These are phyloP conservation scores for Dothistroma septosporum DNA, from an alignment of 2,329 filamentous ascomycete genomes.

Conservation along the genomic window DNA sequence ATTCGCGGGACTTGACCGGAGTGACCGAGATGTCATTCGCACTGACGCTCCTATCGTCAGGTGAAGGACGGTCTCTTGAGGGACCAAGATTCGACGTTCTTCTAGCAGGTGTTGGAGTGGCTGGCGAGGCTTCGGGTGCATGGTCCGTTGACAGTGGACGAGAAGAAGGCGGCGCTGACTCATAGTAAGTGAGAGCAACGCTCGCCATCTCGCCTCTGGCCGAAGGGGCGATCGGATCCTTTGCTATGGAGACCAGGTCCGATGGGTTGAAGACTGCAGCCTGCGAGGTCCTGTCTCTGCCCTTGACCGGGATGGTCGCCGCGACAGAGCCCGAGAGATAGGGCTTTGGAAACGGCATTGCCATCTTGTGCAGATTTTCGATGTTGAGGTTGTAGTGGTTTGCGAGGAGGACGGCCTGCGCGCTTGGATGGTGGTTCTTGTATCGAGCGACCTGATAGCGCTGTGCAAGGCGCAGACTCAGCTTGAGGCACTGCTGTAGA, in stretches of 20 bases:
- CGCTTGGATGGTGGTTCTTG: slow-evolving; percentile 57
- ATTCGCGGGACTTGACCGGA: slow-evolving; percentile 27
- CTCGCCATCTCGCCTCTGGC: slow-evolving; percentile 74
- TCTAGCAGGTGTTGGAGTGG: slow-evolving; percentile 65
- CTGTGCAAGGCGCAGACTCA: slow-evolving; percentile 82
- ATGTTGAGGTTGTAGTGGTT: slow-evolving; percentile 74
- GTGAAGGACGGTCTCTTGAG: slow-evolving; percentile 33
- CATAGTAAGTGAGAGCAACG: slow-evolving; percentile 76
- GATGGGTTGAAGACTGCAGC: slow-evolving; percentile 68
- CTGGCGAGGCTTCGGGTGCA: slow-evolving; percentile 46
- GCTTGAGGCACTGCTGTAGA: slow-evolving; percentile 70
- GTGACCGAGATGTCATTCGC: slow-evolving; percentile 26
- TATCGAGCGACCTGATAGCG: slow-evolving; percentile 88
- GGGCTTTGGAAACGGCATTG: slow-evolving; percentile 73
- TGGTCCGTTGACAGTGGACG: slow-evolving; percentile 21
- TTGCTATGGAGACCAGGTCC: slow-evolving; percentile 72
- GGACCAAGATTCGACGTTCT: slow-evolving; percentile 55
- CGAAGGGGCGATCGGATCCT: slow-evolving; percentile 41
- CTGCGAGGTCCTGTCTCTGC: slow-evolving; percentile 64
- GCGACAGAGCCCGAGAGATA: slow-evolving; percentile 51
- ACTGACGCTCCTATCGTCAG: slow-evolving; percentile 24
- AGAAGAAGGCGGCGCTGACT: slow-evolving; percentile 33
- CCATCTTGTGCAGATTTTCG: slow-evolving; percentile 79
- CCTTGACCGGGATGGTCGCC: slow-evolving; percentile 57
- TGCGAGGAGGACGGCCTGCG: slow-evolving; percentile 61